Conservation (phyloP, 176 grass and related monocot genomes). For the Thinopyrum elongatum region DNA sequence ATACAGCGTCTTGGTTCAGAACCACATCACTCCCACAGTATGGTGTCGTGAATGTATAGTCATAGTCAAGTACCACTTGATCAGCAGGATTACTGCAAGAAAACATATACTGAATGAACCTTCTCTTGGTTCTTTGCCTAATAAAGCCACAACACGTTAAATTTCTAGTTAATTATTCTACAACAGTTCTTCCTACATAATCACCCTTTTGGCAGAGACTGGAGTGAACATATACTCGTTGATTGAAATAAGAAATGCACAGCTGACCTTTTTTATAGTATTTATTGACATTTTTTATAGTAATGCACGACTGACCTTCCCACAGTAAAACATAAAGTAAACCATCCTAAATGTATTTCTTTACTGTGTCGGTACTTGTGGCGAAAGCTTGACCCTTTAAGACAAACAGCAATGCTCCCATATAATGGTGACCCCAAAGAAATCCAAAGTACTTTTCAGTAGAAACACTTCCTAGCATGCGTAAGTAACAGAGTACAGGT, state of each 20-base stretch:
- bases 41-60: conserved; percentile 94
- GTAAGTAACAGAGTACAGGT: neutral
- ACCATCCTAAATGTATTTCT: neutral
- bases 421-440: conserved; percentile 2
- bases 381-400: neutral
- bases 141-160: neutral
- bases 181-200: neutral
- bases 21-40: conserved; percentile 68
- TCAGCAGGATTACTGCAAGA: conserved; percentile 83
- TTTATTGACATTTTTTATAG: no score
- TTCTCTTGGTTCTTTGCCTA: neutral
- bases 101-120: conserved; percentile 11
- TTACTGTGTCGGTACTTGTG: neutral
- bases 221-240: neutral
- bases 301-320: neutral
- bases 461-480: conserved; percentile 1
- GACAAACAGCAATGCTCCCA: neutral
- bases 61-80: conserved; percentile 94
- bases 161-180: neutral
- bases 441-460: neutral
- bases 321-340: neutral
- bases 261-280: neutral
- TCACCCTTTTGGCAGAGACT: neutral
- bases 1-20: conserved; percentile 32
- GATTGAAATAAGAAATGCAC: neutral